These are phyloP conservation scores for Diaporthe citrichinensis DNA, from an alignment of 2,329 filamentous ascomycete species.

Conservation along the genomic window DNA sequence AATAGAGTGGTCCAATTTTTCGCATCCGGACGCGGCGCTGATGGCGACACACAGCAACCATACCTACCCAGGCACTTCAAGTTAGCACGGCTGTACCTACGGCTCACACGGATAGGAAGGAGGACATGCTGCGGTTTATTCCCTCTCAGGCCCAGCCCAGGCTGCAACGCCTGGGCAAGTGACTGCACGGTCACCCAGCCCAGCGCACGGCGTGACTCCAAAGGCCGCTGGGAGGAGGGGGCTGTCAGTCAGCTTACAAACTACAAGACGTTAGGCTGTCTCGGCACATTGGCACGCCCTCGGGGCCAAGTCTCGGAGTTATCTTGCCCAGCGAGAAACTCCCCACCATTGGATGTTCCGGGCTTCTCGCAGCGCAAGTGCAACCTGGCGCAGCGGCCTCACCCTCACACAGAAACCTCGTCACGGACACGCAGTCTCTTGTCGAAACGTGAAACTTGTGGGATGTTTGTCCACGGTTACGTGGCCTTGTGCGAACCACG, in stretches of 20 bases:
- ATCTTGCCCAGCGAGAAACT: not conserved
- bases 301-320: conserved; percentile 15
- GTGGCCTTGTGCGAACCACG: conserved; percentile 21
- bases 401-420: not conserved
- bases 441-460: conserved; percentile 39
- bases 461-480: conserved; percentile 13
- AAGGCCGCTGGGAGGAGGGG: conserved; percentile 4
- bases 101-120: too few species aligned
- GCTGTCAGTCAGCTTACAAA: conserved; percentile 20
- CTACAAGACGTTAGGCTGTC: conserved; percentile 7
- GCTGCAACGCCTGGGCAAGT: conserved; percentile 20
- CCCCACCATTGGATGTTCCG: conserved; percentile 10
- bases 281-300: conserved; percentile 25
- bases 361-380: not conserved
- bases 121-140: conserved; percentile 5
- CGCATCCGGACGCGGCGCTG: not conserved
- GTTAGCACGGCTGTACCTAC: not conserved
- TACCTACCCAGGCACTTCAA: too few species aligned
- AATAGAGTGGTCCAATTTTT: conserved; percentile 34
- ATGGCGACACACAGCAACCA: conserved; percentile 1
- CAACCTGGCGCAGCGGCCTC: conserved; percentile 8
- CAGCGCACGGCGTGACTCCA: conserved; percentile 4
- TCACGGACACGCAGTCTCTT: conserved; percentile 32
- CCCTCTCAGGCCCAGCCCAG: not conserved
- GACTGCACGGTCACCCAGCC: not conserved